Conservation (phyloP, 306 rosid genomes). For the Herpetospermum pedunculosum region DNA sequence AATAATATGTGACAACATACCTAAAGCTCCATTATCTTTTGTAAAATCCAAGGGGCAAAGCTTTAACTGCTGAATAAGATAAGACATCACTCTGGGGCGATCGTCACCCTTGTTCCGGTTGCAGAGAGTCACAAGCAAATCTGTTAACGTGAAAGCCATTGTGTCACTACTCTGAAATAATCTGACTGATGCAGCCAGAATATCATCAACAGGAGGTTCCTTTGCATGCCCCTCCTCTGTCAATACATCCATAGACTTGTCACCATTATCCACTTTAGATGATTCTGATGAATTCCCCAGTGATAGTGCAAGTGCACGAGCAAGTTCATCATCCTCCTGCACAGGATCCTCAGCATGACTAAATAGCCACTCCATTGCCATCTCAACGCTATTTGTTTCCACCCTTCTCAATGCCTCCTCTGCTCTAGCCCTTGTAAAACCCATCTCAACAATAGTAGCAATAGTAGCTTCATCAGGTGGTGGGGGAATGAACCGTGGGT, state of each 20-base stretch:
- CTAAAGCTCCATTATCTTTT: conserved; percentile 55
- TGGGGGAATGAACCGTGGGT: conserved; percentile 66
- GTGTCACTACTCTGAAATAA: conserved; percentile 81
- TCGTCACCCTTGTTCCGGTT: conserved; percentile 84
- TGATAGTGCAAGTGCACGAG: conserved; percentile 89
- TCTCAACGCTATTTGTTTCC: conserved; percentile 93
- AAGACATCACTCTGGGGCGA: conserved; percentile 71
- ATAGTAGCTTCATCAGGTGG: conserved; percentile 92
- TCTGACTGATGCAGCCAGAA: conserved; percentile 66
- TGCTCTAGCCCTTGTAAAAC: conserved; percentile 93
- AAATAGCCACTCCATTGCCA: conserved; percentile 99
- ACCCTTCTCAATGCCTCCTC: conserved; percentile 96
- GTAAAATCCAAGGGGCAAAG: conserved; percentile 71
- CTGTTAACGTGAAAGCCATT: conserved; percentile 81
- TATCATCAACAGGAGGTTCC: conserved; percentile 87
- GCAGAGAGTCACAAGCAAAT: conserved; percentile 82
- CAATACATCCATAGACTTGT: conserved; percentile 61
- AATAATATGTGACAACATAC: conserved; percentile 69
- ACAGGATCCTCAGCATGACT: conserved; percentile 96
- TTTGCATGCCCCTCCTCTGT: conserved; percentile 64
- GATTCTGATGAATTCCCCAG: conserved; percentile 86
- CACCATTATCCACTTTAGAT: conserved; percentile 60
- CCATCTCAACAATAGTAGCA: conserved; percentile 91
- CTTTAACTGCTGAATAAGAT: conserved; percentile 89
- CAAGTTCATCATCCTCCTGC: conserved; percentile 98